These are phyloP conservation scores for Globisporangium paddicum DNA, from an alignment of 352 stramenopile genomes.

Conservation along the genomic window DNA sequence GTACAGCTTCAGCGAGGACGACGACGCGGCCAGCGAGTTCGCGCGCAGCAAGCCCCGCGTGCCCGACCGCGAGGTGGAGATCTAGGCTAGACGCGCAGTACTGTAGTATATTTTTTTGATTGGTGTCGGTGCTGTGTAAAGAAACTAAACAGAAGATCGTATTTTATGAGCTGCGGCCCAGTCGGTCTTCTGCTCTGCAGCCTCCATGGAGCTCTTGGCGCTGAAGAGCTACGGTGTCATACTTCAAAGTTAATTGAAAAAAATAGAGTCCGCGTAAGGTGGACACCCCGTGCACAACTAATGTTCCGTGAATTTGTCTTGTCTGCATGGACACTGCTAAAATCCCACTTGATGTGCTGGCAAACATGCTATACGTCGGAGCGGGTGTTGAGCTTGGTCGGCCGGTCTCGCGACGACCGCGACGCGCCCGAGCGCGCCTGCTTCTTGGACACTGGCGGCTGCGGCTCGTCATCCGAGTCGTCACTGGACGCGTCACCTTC, in stretches of 20 bases:
- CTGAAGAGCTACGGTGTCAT: not conserved
- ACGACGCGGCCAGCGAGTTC: slow-evolving; percentile 25
- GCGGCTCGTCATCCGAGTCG: not conserved
- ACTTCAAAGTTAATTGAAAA: not conserved
- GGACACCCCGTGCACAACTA: not conserved
- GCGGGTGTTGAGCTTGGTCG: not conserved
- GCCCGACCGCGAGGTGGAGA: slow-evolving; percentile 57
- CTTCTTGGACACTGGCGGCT: not conserved
- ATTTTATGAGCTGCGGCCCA: not conserved
- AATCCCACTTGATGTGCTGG: no score
- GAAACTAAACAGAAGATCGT: slow-evolving; percentile 1
- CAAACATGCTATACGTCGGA: not conserved
- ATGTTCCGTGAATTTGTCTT: not conserved
- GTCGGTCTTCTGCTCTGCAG: not conserved
- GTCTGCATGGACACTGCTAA: not conserved
- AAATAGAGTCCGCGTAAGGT: not conserved
- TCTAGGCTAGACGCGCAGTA: slow-evolving; percentile 30
- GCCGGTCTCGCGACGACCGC: not conserved
- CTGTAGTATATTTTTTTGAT: slow-evolving; percentile 8
- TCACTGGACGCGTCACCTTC: not conserved
- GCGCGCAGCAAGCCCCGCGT: slow-evolving; percentile 12
- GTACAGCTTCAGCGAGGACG: slow-evolving; percentile 61
- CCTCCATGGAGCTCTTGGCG: not conserved
- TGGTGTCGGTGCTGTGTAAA: not conserved
- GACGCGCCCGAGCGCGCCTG: not conserved